Evolutionary conservation across 2,329 filamentous ascomycete genomes (phyloP).

Genomic region (Karstenula rhodostoma): DNA sequence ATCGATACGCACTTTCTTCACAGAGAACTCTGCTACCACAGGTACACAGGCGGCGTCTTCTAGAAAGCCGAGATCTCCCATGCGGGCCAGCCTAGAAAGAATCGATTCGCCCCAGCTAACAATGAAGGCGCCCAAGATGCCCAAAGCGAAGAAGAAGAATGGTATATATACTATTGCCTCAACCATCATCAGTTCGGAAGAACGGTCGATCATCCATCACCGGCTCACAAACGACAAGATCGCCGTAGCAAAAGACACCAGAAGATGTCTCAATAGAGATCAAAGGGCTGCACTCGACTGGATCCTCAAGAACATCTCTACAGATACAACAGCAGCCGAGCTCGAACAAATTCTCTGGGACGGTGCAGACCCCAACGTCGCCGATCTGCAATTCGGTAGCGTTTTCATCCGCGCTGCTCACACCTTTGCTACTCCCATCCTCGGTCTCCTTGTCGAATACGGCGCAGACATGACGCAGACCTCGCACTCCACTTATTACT

Average conservation of each 20-base stretch:
- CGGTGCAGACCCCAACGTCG: conserved; percentile 41
- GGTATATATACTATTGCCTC: conserved; percentile 23
- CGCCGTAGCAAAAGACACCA: conserved; percentile 36
- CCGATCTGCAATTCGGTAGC: conserved; percentile 39
- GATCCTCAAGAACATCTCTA: conserved; percentile 36
- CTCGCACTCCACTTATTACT: conserved; percentile 28
- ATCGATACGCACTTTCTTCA: conserved; percentile 41
- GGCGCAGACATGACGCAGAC: conserved; percentile 39
- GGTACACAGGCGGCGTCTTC: conserved; percentile 26
- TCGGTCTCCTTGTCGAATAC: conserved; percentile 39
- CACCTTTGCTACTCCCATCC: conserved; percentile 32
- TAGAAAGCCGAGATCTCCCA: neutral
- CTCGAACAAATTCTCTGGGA: conserved; percentile 42
- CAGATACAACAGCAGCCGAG: conserved; percentile 30
- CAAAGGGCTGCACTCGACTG: conserved; percentile 40
- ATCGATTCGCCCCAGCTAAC: conserved; percentile 11
- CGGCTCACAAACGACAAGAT: conserved; percentile 39
- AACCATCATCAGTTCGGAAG: conserved; percentile 32
- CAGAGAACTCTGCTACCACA: conserved; percentile 35
- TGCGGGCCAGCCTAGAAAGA: neutral
- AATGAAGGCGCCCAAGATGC: conserved; percentile 15
- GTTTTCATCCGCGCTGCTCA: conserved; percentile 41
- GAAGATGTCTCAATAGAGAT: conserved; percentile 33
- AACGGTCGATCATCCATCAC: conserved; percentile 38
- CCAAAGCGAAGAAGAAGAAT: conserved; percentile 19